Base-by-base conservation (phyloP, 257 asterid species). In the Thymus quinquecostatus region DNA sequence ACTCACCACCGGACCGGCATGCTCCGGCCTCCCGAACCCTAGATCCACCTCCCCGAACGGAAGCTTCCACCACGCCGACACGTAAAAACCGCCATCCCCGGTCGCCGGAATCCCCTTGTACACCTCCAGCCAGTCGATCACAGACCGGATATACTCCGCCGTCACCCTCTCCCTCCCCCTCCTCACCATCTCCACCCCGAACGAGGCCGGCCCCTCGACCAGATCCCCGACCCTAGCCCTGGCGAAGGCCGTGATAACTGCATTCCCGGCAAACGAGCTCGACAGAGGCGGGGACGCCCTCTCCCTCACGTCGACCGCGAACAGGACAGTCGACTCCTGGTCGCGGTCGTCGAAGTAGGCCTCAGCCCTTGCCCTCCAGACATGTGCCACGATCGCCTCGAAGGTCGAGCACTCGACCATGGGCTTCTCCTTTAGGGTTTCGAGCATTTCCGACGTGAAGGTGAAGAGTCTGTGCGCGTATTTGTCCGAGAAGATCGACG, bases 21-120 rank as follows among this genome's bases (percentile, higher is more conserved):
- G 41, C 62, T 57, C 30, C 2, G 62, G 62, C 62, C 41, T 30
- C 62, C 62, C 62, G 11, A 57, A 57, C 62, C 62, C 62, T 56
- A 56, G 2, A 10, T 56, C 62, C 41, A 56, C 62, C 8, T 56
- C 41, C 14, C 38, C 36, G 2, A 56, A 56, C 62, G 62, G 62
- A 40, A 56, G 62, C 62, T 56, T 56, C 41, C 62, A 56, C 62
- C 62, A 56, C 0, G 62, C 40, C 41, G 62, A 57, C 41, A 57
- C 41, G 38, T 57, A 56, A 13, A 56, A 56, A 0, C 14, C 8
- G 3, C 62, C 41, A 0, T 3, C 8, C 1, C 62, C 62, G 41
- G 41, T 57, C 9, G 62, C 62, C 10, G 62, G 62, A 57, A 57
- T 57, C 62, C 62, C 41, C 4, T 57, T 57, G 30, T 57, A 57